Evolutionary conservation across 129 eudicot species (phyloP), one percentile per base, ranked within the genome.

Genomic region (Centaurea solstitialis): DNA sequence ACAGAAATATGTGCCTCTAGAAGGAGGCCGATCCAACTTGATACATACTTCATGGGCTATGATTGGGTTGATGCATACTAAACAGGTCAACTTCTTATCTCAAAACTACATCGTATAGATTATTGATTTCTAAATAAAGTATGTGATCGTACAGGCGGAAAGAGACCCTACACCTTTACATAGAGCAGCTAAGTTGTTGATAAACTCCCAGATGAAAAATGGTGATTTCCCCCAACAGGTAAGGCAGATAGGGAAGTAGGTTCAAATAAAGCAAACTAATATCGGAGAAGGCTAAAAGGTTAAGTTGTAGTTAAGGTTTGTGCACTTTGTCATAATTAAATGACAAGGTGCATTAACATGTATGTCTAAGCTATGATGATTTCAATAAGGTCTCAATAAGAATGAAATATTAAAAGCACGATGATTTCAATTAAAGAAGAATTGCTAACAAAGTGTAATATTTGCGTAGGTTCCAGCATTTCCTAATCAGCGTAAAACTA

Each of bases 161-260:
- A 86, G 88, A 72, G 93, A 89, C 28, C 81, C 88, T 6, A 81
- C 81, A 13, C 93, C 90, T 38, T 74, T 89, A 62, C 88, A 89
- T 23, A 76, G 71, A 3, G 93, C 90, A 39, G 93, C 88, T 21
- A 86, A 76, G 57, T 70, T 86, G 37, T 30, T 89, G 76, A 89
- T 89, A 83, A 89, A 89, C 50, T 86, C 90, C 17, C 93, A 89
- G 70, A 69, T 81, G 72, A 81, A 86, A 84, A 84, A 68, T 76
- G 93, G 93, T n/a, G 93, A 89, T 47, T 89, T 81, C 33, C 90
- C 93, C 4, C 93, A 89, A 76, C 88, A 89, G 88, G 90, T 89
- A 86, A 69, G 18, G 7, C 65, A 57, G 22, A 57, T 57, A 57
- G 22, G 64, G 17, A 53, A 53, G 21, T 53, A 18, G 15, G 38